Evolutionary conservation across 2,329 filamentous ascomycete species (phyloP), one percentile per base, ranked within the genome.

Genomic region (Apiospora hydei): DNA sequence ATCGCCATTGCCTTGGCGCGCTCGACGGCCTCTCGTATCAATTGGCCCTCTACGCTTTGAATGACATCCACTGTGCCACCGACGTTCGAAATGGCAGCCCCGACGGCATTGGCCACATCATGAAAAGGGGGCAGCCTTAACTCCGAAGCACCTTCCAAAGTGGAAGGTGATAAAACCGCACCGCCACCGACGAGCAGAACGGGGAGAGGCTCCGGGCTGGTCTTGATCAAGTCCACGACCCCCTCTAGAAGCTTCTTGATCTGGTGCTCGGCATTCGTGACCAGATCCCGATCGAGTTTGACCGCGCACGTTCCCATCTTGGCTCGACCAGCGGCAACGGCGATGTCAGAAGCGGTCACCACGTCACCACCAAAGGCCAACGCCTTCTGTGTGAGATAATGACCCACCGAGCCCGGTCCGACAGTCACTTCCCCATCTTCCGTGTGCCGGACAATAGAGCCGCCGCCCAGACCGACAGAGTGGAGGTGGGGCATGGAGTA

Each of bases 171-270:
- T 47, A 91, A 83, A 13, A 90, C 82, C 1, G 88, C 87, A 13
- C 89, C 89, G 0, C 89, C 89, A 8, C 89, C 89, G 0, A 91
- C 89, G 0, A 91, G 84, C 0, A 91, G 77, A 0, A 91, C 88
- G 0, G 87, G 85, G 0, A 89, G 74, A 34, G 88, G 84, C 10
- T 85, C 85, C 0, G 87, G 86, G 0, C 88, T 88, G 0, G 86
- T 88, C 76, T 91, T 91, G 84, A 89, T 89, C 2, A 83, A 86
- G 76, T 90, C 89, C n/a, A 90, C 84, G 0, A 87, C 83, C 26
- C 81, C 83, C 71, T 91, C 89, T 1, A 91, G 79, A 81, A 88
- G 89, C 16, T 76, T 77, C 74, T 85, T 87, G 26, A 89, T 84
- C 10, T 82, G 77, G 0, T 71, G 71, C 67, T 83, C 81, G 73